phyloP scores from a whole-genome alignment of 2,329 filamentous ascomycete genomes.

The Hypoxylon sp. region DNA sequence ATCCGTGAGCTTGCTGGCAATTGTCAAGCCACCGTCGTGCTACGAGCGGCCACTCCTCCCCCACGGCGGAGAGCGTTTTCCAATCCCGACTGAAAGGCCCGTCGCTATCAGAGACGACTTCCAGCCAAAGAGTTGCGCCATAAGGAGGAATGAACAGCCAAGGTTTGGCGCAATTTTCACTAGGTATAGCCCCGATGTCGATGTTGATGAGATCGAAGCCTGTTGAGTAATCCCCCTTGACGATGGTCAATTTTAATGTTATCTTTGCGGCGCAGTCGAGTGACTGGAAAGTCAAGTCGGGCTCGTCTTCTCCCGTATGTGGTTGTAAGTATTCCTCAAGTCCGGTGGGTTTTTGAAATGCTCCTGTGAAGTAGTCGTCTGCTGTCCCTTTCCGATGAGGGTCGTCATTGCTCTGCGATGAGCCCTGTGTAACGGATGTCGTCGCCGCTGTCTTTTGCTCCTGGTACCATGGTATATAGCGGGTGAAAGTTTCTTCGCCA shows the following conservation, averaged over 20 bases:
- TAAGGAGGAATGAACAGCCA: slow-evolving; percentile 27
- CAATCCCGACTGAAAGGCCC: slow-evolving; percentile 12
- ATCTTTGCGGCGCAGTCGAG: slow-evolving; percentile 16
- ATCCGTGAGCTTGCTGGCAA: slow-evolving; percentile 13
- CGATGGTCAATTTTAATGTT: slow-evolving; percentile 5
- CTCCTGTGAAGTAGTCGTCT: slow-evolving; percentile 11
- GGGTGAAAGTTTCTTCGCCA: slow-evolving; percentile 9
- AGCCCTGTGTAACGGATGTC: background rate
- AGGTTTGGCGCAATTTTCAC: slow-evolving; percentile 15
- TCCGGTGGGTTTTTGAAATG: slow-evolving; percentile 3
- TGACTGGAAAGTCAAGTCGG: slow-evolving; percentile 11
- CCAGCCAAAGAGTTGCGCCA: slow-evolving; percentile 20
- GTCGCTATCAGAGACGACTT: slow-evolving; percentile 10
- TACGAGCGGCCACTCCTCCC: slow-evolving; percentile 11
- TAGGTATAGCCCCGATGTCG: slow-evolving; percentile 19
- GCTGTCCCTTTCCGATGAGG: slow-evolving; percentile 3
- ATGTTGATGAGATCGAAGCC: slow-evolving; percentile 25
- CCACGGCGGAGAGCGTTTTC: slow-evolving; percentile 15
- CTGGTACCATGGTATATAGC: slow-evolving; percentile 26
- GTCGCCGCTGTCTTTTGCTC: background rate
- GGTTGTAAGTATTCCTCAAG: background rate
- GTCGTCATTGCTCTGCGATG: background rate
- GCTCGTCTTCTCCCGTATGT: background rate
- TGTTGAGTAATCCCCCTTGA: slow-evolving; percentile 18
- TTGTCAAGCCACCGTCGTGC: slow-evolving; percentile 17